These are phyloP conservation scores for Oenanthe javanica DNA, from an alignment of 140 eudicot genomes.

Conservation along the genomic window DNA sequence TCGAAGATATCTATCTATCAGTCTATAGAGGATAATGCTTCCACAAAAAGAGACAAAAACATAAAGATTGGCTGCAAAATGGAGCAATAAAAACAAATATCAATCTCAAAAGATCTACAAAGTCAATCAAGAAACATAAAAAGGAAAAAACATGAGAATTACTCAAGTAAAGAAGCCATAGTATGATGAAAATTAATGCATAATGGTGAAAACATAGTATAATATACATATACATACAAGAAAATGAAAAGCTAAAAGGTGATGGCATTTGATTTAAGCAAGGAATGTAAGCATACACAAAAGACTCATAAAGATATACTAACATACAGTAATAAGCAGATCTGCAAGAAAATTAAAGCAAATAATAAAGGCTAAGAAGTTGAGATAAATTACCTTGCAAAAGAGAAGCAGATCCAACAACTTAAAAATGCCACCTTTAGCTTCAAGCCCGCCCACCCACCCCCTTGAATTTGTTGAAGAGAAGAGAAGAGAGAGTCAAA, in stretches of 20 bases:
- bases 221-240: not conserved
- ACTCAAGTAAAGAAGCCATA: not conserved
- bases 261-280: not conserved
- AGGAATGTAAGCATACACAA: not conserved
- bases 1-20: constrained; percentile 8
- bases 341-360: not conserved
- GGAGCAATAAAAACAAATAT: not conserved
- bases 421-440: not conserved
- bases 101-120: not conserved
- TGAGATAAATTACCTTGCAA: not conserved
- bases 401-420: not conserved
- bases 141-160: not conserved
- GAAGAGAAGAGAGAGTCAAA: not conserved
- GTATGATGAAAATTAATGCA: no score
- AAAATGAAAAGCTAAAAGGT: not conserved
- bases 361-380: not conserved
- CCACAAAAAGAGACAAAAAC: not conserved
- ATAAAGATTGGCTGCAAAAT: not conserved
- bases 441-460: not conserved
- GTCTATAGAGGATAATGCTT: not conserved
- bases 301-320: not conserved
- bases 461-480: not conserved
- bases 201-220: no score
- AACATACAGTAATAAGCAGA: not conserved
- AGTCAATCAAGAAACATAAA: not conserved